phyloP scores from a whole-genome alignment of 768 basidiomycete genomes.

The Phlebiopsis gigantea region DNA sequence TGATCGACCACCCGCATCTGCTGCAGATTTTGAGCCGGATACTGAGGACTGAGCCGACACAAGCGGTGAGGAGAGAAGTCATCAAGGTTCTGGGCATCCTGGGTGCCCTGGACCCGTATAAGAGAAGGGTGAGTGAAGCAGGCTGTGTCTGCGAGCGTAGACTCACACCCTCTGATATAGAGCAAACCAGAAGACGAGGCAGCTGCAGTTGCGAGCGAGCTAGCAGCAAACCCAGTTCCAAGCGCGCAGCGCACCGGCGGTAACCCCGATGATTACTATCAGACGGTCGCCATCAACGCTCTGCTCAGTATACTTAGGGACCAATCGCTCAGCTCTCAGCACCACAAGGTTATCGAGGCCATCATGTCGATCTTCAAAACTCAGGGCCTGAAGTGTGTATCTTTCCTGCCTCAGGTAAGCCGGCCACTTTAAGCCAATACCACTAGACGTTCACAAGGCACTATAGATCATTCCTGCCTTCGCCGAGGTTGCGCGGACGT shows the following conservation, averaged over 20 bases:
- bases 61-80: slow-evolving; percentile 75
- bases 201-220: slow-evolving; percentile 53
- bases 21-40: slow-evolving; percentile 82
- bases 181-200: slow-evolving; percentile 61
- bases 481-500: slow-evolving; percentile 77
- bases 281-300: slow-evolving; percentile 89
- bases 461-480: slow-evolving; percentile 91
- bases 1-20: slow-evolving; percentile 88
- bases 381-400: slow-evolving; percentile 92
- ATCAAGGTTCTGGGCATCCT: slow-evolving; percentile 94
- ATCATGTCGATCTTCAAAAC: slow-evolving; percentile 99
- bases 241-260: slow-evolving; percentile 55
- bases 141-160: too few species aligned
- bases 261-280: slow-evolving; percentile 92
- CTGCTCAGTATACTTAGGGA: slow-evolving; percentile 86
- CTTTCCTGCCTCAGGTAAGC: slow-evolving; percentile 86
- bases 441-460: slow-evolving; percentile 10
- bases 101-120: slow-evolving; percentile 94
- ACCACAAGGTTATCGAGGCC: slow-evolving; percentile 93
- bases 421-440: neutral
- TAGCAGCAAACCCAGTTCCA: slow-evolving; percentile 52
- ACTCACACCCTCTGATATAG: too few species aligned
- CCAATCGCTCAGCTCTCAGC: slow-evolving; percentile 77
- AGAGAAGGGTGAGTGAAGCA: slow-evolving; percentile 75
- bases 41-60: slow-evolving; percentile 72